phyloP scores from a whole-genome alignment of 352 stramenopile genomes.

The Phytopythium kandeliae region DNA sequence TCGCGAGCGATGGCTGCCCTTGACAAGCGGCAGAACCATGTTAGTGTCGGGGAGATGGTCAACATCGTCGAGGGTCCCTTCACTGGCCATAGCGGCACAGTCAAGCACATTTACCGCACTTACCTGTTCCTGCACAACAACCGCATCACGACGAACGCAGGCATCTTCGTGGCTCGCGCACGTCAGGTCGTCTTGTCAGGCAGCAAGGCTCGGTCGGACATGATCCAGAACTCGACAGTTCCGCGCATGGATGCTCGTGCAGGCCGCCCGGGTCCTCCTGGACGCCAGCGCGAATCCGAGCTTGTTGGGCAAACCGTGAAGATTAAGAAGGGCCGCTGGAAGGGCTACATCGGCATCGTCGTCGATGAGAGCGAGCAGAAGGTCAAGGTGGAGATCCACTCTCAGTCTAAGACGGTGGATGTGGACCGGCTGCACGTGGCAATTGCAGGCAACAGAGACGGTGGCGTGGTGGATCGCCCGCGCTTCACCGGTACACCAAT shows the following conservation, averaged over 20 bases:
- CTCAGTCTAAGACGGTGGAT: constrained; percentile 84
- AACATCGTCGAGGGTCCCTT: constrained; percentile 85
- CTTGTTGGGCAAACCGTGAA: constrained; percentile 87
- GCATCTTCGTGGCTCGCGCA: constrained; percentile 85
- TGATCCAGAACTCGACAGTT: constrained; percentile 82
- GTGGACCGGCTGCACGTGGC: constrained; percentile 77
- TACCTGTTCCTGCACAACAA: constrained; percentile 91
- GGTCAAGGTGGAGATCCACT: constrained; percentile 91
- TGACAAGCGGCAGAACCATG: constrained; percentile 89
- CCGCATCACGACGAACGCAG: constrained; percentile 83
- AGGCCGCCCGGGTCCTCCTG: constrained; percentile 29
- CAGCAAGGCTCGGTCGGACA: constrained; percentile 81
- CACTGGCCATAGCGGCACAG: constrained; percentile 78
- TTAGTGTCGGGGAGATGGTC: constrained; percentile 87
- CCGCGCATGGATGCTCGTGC: constrained; percentile 52
- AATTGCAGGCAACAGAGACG: constrained; percentile 72
- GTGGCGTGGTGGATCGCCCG: constrained; percentile 66
- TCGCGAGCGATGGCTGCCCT: constrained; percentile 73
- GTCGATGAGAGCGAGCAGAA: constrained; percentile 87
- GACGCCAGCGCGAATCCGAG: constrained; percentile 65
- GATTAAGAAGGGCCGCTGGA: constrained; percentile 89
- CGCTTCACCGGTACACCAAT: constrained; percentile 73
- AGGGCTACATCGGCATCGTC: constrained; percentile 91
- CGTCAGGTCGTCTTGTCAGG: constrained; percentile 79
- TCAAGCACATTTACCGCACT: constrained; percentile 89